Evolutionary conservation across 805 yeast species (phyloP).

Genomic region (Wickerhamomyces ciferrii): DNA sequence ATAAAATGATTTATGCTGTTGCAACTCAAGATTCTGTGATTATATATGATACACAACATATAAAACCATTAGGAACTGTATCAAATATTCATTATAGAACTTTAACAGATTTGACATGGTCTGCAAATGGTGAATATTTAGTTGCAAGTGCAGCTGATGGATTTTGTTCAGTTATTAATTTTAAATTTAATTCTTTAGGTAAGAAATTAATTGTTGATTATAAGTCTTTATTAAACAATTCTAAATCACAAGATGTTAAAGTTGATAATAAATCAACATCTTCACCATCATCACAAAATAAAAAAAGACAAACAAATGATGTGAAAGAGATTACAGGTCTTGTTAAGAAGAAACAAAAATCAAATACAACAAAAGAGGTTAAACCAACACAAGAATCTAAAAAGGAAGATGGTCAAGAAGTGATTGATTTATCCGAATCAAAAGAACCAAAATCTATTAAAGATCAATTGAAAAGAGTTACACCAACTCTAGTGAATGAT

Average conservation of each 20-base stretch:
- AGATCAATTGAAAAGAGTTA: slow-evolving; percentile 1
- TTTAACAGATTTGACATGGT: slow-evolving; percentile 86
- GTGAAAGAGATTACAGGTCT: slow-evolving; percentile 1
- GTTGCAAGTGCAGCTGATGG: slow-evolving; percentile 89
- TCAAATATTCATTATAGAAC: slow-evolving; percentile 84
- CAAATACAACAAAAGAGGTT: slow-evolving; percentile 4
- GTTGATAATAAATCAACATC: slow-evolving; percentile 8
- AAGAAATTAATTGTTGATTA: slow-evolving; percentile 26
- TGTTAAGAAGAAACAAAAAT: slow-evolving; percentile 25
- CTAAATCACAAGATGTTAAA: slow-evolving; percentile 4
- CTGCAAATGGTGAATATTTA: slow-evolving; percentile 63
- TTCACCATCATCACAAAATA: slow-evolving; percentile 10
- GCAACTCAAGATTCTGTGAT: slow-evolving; percentile 86
- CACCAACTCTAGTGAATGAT: slow-evolving; percentile 27
- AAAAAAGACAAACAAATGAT: slow-evolving; percentile 2
- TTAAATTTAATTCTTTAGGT: slow-evolving; percentile 56
- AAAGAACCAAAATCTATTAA: neutral
- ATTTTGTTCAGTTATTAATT: slow-evolving; percentile 67
- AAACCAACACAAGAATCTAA: neutral
- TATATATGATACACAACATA: slow-evolving; percentile 73
- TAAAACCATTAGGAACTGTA: slow-evolving; percentile 65
- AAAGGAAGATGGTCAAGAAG: neutral
- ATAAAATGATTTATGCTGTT: slow-evolving; percentile 83
- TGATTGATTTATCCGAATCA: neutral
- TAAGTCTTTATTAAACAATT: slow-evolving; percentile 11